Base-by-base conservation (phyloP, 345 rosid species). In the Eucalyptus erythrocorys region DNA sequence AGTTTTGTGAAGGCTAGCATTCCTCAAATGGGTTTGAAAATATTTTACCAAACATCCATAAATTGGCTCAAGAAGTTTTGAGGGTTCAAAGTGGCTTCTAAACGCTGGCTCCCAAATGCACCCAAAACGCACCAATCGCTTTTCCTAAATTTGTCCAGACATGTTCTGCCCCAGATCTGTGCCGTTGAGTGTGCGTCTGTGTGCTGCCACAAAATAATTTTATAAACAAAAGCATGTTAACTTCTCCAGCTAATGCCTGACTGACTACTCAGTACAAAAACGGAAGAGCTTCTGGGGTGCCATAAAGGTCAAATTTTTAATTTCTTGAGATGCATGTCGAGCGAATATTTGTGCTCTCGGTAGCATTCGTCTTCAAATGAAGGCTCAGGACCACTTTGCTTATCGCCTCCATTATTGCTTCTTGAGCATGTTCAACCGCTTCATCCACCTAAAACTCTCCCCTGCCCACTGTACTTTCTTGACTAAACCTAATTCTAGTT, bases 401-500 rank as follows among this genome's bases (percentile, higher is more conserved):
- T 10, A 40, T 21, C 82, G 7, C 47, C 45, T 76, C 47, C 82
- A 40, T 40, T 21, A 11, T 37, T 3, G 82, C 30, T 21, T 37
- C 42, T 21, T 76, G 47, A 40, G 2, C 30, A 0, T 40, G 84
- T 11, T 40, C 84, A 40, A 21, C 84, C 7, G 84, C 1, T 40
- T 3, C 84, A 1, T 42, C 84, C 47, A 76, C 47, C 84, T 21
- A 37, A 21, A 76, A 3, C 26, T 76, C 27, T 21, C 47, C 4
- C 27, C 13, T 76, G 30, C 84, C 8, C 30, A 2, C 47, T 2
- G 30, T 6, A 1, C 84, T 13, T 76, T 22, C 30, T 21, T 40
- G 43, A 76, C 30, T 40, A 40, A 40, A 76, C 0, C 4, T 51
- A 1, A 0, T 51, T 51, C 4, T 51, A 19, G 7, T 51, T 51